A percentile compares a stretch with the other conserved stretches of the same genome.
Conservation (phyloP, 306 rosid species). For the Vigna hirtella region DNA sequence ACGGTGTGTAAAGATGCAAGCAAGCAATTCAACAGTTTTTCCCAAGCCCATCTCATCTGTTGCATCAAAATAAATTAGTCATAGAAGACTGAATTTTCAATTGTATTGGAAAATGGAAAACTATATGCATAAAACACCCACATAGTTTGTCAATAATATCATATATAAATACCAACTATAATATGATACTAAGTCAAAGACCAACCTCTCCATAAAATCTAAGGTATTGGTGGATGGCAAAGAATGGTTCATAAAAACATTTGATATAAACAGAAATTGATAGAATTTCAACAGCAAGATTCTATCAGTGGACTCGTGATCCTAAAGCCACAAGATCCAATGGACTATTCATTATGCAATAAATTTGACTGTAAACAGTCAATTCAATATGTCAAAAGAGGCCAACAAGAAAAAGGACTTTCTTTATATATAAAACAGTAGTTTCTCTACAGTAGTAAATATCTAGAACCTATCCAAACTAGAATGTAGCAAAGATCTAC, state of each 20-base stretch:
- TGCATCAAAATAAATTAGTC: slow-evolving; percentile 40
- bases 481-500: neutral
- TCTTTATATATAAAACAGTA: neutral
- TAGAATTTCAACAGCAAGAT: slow-evolving; percentile 32
- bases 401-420: slow-evolving; percentile 4
- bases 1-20: slow-evolving; percentile 81
- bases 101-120: slow-evolving; percentile 10
- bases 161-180: slow-evolving; percentile 2
- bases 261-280: slow-evolving; percentile 26
- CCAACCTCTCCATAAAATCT: slow-evolving; percentile 6
- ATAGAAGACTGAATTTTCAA: slow-evolving; percentile 39
- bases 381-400: slow-evolving; percentile 23
- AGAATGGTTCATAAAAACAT: neutral
- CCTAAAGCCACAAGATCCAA: slow-evolving; percentile 34
- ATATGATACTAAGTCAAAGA: neutral
- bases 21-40: slow-evolving; percentile 93
- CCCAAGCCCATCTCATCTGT: slow-evolving; percentile 98
- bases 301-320: slow-evolving; percentile 37
- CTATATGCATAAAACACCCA: slow-evolving; percentile 16
- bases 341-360: slow-evolving; percentile 22
- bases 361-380: slow-evolving; percentile 28
- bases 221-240: neutral
- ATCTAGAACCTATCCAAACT: slow-evolving; percentile 11
- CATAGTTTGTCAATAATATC: slow-evolving; percentile 25
- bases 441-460: slow-evolving; percentile 22